These are phyloP conservation scores for Calonectria multiphialidica DNA, from an alignment of 2,329 filamentous ascomycete species.

Conservation along the genomic window DNA sequence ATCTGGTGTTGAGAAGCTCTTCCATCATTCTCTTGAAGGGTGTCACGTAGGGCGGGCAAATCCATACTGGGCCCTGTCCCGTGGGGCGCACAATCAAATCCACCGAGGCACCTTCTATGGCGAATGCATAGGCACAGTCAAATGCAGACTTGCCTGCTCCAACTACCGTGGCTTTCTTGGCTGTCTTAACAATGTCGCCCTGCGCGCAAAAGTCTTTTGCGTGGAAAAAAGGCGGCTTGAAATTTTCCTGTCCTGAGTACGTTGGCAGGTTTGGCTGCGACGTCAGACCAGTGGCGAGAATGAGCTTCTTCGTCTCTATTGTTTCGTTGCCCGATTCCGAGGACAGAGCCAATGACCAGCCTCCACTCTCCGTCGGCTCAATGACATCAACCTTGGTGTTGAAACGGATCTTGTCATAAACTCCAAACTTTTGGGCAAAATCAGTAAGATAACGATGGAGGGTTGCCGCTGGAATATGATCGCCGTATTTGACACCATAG, in stretches of 20 bases:
- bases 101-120: constrained; percentile 57
- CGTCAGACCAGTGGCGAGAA: constrained; percentile 63
- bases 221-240: constrained; percentile 56
- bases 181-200: constrained; percentile 43
- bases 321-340: background rate
- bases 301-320: constrained; percentile 51
- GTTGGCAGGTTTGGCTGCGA: constrained; percentile 55
- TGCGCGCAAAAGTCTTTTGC: constrained; percentile 53
- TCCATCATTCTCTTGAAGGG: constrained; percentile 71
- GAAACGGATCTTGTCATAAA: constrained; percentile 60
- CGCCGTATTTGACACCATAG: constrained; percentile 50
- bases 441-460: constrained; percentile 50
- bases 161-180: constrained; percentile 57
- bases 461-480: constrained; percentile 50
- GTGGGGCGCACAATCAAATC: constrained; percentile 62
- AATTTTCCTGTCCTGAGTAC: constrained; percentile 50
- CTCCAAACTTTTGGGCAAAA: constrained; percentile 57
- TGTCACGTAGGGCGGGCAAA: constrained; percentile 68
- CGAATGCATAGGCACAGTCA: constrained; percentile 66
- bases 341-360: constrained; percentile 24
- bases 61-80: constrained; percentile 65
- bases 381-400: constrained; percentile 61
- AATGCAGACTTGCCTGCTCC: constrained; percentile 69
- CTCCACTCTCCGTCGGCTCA: constrained; percentile 26
- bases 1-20: constrained; percentile 62